Evolutionary conservation across 805 yeast genomes (phyloP).

Genomic region (Zygosaccharomyces rouxii): DNA sequence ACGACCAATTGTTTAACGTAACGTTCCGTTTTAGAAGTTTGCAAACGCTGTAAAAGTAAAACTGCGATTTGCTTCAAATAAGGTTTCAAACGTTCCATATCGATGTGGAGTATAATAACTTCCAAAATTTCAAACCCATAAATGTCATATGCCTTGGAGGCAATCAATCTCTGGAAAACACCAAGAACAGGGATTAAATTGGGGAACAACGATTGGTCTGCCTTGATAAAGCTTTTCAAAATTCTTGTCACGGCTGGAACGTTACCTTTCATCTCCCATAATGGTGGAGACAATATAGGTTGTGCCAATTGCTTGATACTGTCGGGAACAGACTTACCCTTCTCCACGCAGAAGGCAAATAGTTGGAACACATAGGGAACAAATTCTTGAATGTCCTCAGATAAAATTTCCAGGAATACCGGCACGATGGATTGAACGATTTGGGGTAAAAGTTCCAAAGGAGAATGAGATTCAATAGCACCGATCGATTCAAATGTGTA

Average conservation of each 20-base stretch:
- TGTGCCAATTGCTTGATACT: conserved; percentile 62
- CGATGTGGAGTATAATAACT: conserved; percentile 55
- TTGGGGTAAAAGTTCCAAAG: conserved; percentile 29
- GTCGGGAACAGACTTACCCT: conserved; percentile 50
- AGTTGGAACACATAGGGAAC: conserved; percentile 90
- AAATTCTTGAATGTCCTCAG: conserved; percentile 88
- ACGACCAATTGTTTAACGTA: conserved; percentile 66
- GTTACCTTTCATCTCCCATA: conserved; percentile 92
- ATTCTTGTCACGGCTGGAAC: conserved; percentile 89
- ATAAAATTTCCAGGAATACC: conserved; percentile 58
- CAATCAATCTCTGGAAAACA: conserved; percentile 89
- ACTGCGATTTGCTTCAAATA: conserved; percentile 70
- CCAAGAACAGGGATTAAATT: conserved; percentile 79
- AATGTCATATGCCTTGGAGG: conserved; percentile 75
- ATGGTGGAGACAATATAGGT: conserved; percentile 82
- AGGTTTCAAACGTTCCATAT: conserved; percentile 45
- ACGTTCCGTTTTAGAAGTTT: conserved; percentile 75
- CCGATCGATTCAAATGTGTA: conserved; percentile 87
- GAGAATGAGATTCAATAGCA: conserved; percentile 55
- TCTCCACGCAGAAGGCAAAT: conserved; percentile 71
- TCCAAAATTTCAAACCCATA: conserved; percentile 84
- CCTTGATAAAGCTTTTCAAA: conserved; percentile 57
- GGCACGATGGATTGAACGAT: conserved; percentile 54
- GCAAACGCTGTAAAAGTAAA: conserved; percentile 73
- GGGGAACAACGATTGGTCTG: conserved; percentile 35